phyloP scores from a whole-genome alignment of 1,284 basidiomycete genomes.

The Termitomyces sp. region DNA sequence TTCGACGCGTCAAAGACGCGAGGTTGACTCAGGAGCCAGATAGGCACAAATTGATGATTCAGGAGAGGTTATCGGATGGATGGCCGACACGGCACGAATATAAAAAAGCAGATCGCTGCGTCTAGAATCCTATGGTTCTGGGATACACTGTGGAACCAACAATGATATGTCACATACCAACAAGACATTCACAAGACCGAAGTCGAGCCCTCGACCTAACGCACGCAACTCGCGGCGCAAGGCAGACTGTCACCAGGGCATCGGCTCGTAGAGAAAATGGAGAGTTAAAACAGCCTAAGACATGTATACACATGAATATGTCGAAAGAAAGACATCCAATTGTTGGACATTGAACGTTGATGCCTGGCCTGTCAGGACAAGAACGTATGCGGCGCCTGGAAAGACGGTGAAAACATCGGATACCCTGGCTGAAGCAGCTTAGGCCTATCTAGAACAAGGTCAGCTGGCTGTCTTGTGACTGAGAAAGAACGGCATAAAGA shows the following conservation, averaged over 20 bases:
- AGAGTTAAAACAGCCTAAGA: neutral
- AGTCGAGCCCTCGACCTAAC: neutral
- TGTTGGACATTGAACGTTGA: neutral
- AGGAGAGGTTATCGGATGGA: neutral
- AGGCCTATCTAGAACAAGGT: too few species aligned
- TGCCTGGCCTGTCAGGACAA: neutral
- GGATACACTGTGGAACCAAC: slow-evolving; percentile 1
- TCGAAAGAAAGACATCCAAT: slow-evolving; percentile 8
- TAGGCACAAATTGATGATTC: neutral
- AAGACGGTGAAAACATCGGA: neutral
- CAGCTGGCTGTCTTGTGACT: neutral
- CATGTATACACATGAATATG: slow-evolving; percentile 5
- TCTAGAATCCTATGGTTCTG: slow-evolving; percentile 7
- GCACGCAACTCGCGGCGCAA: neutral
- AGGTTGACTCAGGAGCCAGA: neutral
- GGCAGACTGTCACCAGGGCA: neutral
- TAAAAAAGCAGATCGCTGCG: neutral
- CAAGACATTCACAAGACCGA: neutral
- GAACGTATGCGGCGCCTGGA: slow-evolving; percentile 6
- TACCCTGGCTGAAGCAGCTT: too few species aligned
- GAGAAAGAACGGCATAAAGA: neutral
- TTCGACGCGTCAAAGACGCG: neutral
- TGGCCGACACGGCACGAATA: neutral
- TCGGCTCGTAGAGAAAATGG: neutral
- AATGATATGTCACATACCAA: slow-evolving; percentile 8